Evolutionary conservation across 345 rosid species (phyloP).

Genomic region (Salix purpurea): DNA sequence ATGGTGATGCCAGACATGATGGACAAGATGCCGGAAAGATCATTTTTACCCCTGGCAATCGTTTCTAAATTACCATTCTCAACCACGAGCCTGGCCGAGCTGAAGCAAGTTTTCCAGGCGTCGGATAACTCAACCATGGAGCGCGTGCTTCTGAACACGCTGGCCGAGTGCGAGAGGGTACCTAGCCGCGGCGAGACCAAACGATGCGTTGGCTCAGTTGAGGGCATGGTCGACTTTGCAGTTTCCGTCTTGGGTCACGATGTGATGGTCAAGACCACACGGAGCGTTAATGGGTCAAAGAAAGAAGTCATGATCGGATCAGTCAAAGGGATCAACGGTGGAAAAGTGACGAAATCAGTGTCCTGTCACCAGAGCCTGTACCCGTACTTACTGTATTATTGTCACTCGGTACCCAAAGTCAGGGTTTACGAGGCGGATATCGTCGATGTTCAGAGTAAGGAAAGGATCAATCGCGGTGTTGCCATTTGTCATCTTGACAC

Average conservation of each 20-base stretch:
- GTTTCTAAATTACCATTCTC: conserved; percentile 27
- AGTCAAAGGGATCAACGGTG: conserved; percentile 25
- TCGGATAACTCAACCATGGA: conserved; percentile 13
- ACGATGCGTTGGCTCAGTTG: conserved; percentile 23
- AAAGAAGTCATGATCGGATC: conserved; percentile 16
- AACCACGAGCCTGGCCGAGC: not conserved
- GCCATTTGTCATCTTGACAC: conserved; percentile 33
- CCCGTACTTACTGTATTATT: conserved; percentile 29
- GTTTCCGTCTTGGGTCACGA: conserved; percentile 15
- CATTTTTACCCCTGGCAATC: conserved; percentile 23
- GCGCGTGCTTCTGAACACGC: conserved; percentile 18
- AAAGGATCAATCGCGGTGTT: conserved; percentile 18
- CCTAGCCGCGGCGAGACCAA: conserved; percentile 26
- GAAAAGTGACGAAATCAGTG: conserved; percentile 23
- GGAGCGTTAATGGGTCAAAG: conserved; percentile 21
- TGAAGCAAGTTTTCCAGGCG: conserved; percentile 18
- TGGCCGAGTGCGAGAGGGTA: conserved; percentile 27
- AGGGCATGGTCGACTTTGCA: conserved; percentile 30
- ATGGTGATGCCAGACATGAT: conserved; percentile 28
- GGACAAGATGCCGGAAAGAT: conserved; percentile 27
- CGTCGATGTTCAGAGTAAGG: conserved; percentile 9
- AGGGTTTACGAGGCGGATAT: conserved; percentile 29
- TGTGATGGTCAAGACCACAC: conserved; percentile 21
- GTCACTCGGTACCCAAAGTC: conserved; percentile 30
- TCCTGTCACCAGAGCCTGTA: conserved; percentile 33